Evolutionary conservation across 805 yeast species (phyloP).

Genomic region (Ogataea polymorpha): DNA sequence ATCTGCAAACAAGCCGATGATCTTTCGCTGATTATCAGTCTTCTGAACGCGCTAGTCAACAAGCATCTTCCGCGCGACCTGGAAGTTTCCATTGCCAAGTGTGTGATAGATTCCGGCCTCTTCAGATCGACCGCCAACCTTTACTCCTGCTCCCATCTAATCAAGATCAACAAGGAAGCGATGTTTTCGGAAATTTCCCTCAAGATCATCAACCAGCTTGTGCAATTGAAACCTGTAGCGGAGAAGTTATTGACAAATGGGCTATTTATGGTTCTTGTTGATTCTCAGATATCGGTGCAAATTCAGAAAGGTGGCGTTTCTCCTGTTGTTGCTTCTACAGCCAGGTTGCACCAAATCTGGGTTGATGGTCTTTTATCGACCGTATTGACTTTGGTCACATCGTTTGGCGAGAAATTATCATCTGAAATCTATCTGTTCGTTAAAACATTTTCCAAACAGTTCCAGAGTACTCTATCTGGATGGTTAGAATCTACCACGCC

Average conservation of each 20-base stretch:
- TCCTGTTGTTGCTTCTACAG: constrained; percentile 47
- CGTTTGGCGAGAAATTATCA: constrained; percentile 58
- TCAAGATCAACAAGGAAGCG: constrained; percentile 60
- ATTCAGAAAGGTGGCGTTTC: constrained; percentile 65
- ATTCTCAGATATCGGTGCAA: constrained; percentile 65
- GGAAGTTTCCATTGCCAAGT: constrained; percentile 46
- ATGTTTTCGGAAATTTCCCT: constrained; percentile 71
- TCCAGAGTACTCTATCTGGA: constrained; percentile 55
- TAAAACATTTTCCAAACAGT: constrained; percentile 61
- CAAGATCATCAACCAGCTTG: constrained; percentile 65
- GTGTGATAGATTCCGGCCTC: constrained; percentile 57
- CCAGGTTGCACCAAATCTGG: constrained; percentile 70
- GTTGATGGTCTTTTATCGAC: constrained; percentile 76
- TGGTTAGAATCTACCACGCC: constrained; percentile 58
- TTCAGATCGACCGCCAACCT: constrained; percentile 59
- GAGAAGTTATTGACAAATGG: constrained; percentile 64
- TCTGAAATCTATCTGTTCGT: constrained; percentile 67
- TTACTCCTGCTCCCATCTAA: constrained; percentile 63
- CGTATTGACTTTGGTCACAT: constrained; percentile 53
- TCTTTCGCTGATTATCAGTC: constrained; percentile 55
- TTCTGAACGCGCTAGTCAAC: constrained; percentile 56
- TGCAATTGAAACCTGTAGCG: constrained; percentile 59
- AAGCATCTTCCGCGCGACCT: constrained; percentile 47
- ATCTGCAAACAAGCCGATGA: constrained; percentile 60
- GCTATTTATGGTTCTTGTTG: constrained; percentile 62